Evolutionary conservation across 2,329 filamentous ascomycete genomes (phyloP).

Genomic region (Aspergillus melleus): DNA sequence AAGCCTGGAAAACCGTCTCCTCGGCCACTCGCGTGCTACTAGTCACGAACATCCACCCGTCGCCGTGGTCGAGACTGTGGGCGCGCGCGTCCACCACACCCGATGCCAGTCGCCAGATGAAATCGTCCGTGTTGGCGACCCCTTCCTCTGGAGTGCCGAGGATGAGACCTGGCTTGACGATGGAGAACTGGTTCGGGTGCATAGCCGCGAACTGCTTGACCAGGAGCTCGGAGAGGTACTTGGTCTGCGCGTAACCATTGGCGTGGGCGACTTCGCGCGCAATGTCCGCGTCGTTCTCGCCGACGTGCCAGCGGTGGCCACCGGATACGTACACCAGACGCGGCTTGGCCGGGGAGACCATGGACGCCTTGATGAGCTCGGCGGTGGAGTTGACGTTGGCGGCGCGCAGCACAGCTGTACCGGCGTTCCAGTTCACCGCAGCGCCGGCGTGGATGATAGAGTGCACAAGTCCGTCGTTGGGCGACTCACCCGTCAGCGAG

Average conservation of each 20-base stretch:
- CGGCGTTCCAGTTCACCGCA: constrained; percentile 10
- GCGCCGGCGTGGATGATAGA: constrained; percentile 12
- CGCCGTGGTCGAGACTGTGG: constrained; percentile 7
- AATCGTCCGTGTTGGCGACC: constrained; percentile 17
- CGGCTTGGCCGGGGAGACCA: not conserved
- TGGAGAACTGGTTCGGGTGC: constrained; percentile 3
- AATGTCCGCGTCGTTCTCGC: constrained; percentile 3
- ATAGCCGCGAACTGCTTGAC: constrained; percentile 7
- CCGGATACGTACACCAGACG: constrained; percentile 11
- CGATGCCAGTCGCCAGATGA: constrained; percentile 17
- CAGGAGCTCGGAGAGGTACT: constrained; percentile 11
- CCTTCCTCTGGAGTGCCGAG: constrained; percentile 15
- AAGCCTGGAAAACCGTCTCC: constrained; percentile 13
- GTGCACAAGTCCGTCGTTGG: constrained; percentile 9
- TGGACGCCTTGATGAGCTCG: constrained; percentile 4
- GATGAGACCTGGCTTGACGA: constrained; percentile 20
- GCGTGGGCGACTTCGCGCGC: constrained; percentile 1
- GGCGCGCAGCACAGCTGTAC: constrained; percentile 4
- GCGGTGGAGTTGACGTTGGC: constrained; percentile 11
- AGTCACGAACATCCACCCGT: constrained; percentile 14
- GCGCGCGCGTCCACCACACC: constrained; percentile 7
- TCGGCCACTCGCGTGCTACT: constrained; percentile 12
- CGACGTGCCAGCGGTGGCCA: constrained; percentile 1
- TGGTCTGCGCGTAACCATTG: constrained; percentile 13
- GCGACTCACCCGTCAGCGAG: constrained; percentile 1